A percentile compares a stretch with the other conserved stretches of the same genome.
These are phyloP conservation scores for Candida tunisiensis DNA, from an alignment of 1,139 yeast genomes.

Conservation along the genomic window DNA sequence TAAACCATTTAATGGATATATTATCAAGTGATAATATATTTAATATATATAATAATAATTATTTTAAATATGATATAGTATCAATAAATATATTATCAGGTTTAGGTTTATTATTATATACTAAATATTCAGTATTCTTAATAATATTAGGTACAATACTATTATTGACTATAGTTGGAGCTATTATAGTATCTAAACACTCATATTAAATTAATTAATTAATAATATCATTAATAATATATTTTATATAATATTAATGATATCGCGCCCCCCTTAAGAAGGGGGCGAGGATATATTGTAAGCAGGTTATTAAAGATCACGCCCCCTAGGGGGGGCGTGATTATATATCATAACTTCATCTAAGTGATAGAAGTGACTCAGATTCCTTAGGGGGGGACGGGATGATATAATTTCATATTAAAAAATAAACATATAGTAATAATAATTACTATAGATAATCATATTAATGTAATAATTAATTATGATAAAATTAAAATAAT, in stretches of 20 bases:
- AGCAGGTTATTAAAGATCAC: no score
- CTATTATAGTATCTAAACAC: conserved; percentile 4
- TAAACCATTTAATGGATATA: conserved; percentile 3
- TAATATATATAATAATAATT: conserved; percentile 4
- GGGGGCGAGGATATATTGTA: no score
- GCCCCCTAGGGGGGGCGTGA: no score
- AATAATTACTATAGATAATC: neutral
- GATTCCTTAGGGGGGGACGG: no score
- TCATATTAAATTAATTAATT: conserved; percentile 1
- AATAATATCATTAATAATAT: conserved; percentile 1
- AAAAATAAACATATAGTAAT: neutral
- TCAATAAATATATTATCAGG: conserved; percentile 5
- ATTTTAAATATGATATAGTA: conserved; percentile 4
- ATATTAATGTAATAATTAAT: neutral
- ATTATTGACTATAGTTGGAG: conserved; percentile 8
- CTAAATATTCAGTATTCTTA: conserved; percentile 7
- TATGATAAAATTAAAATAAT: neutral
- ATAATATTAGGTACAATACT: conserved; percentile 7
- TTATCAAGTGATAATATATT: conserved; percentile 5
- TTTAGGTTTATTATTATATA: conserved; percentile 8
- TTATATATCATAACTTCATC: no score
- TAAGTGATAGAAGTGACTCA: no score
- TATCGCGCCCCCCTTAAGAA: no score
- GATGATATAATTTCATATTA: neutral
- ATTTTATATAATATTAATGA: neutral